Percentiles rank a stretch among this genome's conserved stretches.
Conservation (phyloP, 768 basidiomycete species). For the Atractiella rhizophila region DNA sequence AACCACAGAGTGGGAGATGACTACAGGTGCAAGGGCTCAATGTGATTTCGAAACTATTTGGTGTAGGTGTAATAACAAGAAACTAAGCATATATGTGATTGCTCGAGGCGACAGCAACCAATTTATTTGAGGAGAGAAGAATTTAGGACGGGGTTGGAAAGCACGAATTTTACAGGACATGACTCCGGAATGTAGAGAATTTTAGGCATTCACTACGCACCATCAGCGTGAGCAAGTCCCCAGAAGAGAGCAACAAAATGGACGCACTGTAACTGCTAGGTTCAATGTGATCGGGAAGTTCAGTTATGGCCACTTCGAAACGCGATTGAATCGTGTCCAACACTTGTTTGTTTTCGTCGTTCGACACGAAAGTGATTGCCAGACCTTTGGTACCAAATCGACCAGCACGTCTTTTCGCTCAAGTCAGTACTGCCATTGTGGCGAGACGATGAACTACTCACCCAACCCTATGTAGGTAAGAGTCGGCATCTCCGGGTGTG, state of each 20-base stretch:
- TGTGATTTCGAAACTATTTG: too few species aligned
- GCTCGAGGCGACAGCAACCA: too few species aligned
- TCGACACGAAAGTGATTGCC: constrained; percentile 85
- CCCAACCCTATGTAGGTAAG: constrained; percentile 95
- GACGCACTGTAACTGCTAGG: constrained; percentile 68
- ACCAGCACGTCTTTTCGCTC: constrained; percentile 55
- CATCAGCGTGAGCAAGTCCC: neutral
- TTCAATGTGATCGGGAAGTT: constrained; percentile 79
- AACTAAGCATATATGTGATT: too few species aligned
- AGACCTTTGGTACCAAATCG: constrained; percentile 99
- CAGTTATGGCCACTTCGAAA: constrained; percentile 91
- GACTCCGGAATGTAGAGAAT: too few species aligned
- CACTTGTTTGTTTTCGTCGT: constrained; percentile 75
- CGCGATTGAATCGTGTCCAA: constrained; percentile 82
- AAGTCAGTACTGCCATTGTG: neutral
- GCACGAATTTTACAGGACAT: too few species aligned
- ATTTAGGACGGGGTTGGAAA: too few species aligned
- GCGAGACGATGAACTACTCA: neutral
- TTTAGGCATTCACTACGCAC: constrained; percentile 9
- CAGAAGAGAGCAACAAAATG: neutral
- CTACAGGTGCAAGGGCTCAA: too few species aligned
- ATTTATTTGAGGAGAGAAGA: too few species aligned
- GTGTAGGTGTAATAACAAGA: too few species aligned
- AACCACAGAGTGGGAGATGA: too few species aligned
- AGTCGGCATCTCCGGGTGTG: constrained; percentile 86